These are phyloP conservation scores for Ceratocystis ficicola DNA, from an alignment of 2,329 filamentous ascomycete genomes.

Conservation along the genomic window DNA sequence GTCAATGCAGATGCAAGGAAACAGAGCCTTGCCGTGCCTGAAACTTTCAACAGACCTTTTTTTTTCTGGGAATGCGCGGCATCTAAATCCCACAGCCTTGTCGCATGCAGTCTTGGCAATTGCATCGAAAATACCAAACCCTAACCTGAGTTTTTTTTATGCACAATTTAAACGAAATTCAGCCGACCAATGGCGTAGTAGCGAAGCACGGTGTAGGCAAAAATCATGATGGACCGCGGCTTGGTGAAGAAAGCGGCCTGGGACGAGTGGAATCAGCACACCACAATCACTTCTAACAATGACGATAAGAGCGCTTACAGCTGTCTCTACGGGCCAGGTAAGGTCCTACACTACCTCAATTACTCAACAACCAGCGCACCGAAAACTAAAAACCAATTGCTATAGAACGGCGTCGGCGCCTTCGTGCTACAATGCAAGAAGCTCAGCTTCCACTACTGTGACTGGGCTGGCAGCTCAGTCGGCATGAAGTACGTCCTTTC, in stretches of 20 bases:
- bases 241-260: not conserved
- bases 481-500: conserved; percentile 72
- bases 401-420: conserved; percentile 85
- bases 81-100: not conserved
- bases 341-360: conserved; percentile 17
- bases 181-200: not conserved
- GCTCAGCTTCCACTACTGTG: conserved; percentile 93
- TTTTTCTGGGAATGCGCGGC: not conserved
- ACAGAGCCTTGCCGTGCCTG: conserved; percentile 6
- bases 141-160: not conserved
- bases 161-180: not conserved
- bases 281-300: conserved; percentile 32
- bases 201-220: not conserved
- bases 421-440: conserved; percentile 97
- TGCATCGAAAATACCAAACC: not conserved
- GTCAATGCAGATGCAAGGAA: not conserved
- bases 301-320: conserved; percentile 43
- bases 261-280: not conserved
- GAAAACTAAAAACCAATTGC: not conserved
- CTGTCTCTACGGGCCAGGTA: conserved; percentile 44
- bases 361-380: conserved; percentile 14
- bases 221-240: not conserved
- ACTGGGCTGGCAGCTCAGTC: conserved; percentile 82
- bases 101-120: conserved; percentile 1
- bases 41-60: conserved; percentile 1